Evolutionary conservation across 805 yeast species (phyloP).

Genomic region (Yarrowia bubula): DNA sequence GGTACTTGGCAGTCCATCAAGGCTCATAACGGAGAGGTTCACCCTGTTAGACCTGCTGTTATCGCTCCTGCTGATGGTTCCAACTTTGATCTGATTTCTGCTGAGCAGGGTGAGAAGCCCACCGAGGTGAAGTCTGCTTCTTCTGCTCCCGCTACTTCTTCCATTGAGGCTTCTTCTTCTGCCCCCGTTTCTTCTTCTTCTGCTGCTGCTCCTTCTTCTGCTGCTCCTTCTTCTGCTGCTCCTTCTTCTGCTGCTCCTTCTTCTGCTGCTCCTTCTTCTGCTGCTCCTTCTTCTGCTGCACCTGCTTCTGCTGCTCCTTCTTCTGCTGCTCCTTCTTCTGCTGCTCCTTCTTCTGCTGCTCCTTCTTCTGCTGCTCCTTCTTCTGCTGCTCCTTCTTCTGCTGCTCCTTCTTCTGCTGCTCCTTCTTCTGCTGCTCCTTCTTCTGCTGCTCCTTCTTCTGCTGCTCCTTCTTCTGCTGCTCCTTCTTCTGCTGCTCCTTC

Average conservation of each 20-base stretch:
- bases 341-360: neutral
- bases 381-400: neutral
- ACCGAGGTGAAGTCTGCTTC: neutral
- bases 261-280: too few relatives aligned
- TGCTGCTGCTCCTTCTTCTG: neutral
- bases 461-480: too few relatives aligned
- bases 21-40: constrained; percentile 49
- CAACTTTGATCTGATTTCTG: constrained; percentile 2
- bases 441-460: neutral
- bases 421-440: neutral
- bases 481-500: too few relatives aligned
- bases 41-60: constrained; percentile 43
- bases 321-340: neutral
- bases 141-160: neutral
- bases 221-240: neutral
- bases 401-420: neutral
- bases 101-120: neutral
- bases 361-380: neutral
- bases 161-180: neutral
- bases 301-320: too few relatives aligned
- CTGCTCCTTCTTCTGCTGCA: too few relatives aligned
- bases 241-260: neutral
- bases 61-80: constrained; percentile 1
- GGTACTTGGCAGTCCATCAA: constrained; percentile 45
- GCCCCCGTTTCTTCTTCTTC: neutral